These are phyloP conservation scores for Phytophthora agathidicida DNA, from an alignment of 352 stramenopile species.

Conservation along the genomic window DNA sequence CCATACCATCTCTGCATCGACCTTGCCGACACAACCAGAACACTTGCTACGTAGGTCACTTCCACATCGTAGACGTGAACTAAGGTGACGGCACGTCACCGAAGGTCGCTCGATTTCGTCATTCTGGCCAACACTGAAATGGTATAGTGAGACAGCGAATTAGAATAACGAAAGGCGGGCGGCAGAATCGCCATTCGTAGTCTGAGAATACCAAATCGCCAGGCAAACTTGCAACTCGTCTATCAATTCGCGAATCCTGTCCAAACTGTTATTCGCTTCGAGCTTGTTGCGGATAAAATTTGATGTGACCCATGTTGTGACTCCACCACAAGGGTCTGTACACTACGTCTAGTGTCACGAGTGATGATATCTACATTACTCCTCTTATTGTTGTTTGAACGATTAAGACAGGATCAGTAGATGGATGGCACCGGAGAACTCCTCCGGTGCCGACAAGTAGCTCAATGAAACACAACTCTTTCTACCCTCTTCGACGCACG, in stretches of 20 bases:
- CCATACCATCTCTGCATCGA: constrained; percentile 11
- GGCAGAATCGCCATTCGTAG: no score
- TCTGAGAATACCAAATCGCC: neutral
- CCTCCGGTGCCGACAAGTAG: no score
- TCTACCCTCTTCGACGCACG: no score
- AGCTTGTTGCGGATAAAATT: no score
- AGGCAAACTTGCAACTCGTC: neutral
- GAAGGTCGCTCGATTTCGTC: neutral
- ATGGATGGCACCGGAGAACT: no score
- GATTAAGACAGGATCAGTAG: no score
- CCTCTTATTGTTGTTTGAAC: no score
- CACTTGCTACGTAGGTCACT: neutral
- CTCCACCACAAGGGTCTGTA: no score
- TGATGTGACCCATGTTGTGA: no score
- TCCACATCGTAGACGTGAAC: constrained; percentile 6
- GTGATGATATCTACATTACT: no score
- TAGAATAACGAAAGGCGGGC: neutral
- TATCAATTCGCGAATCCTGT: neutral
- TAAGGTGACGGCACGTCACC: constrained; percentile 2
- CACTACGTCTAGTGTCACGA: no score
- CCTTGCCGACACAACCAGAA: neutral
- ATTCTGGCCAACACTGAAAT: constrained; percentile 1
- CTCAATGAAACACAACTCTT: no score
- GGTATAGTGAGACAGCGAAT: neutral
- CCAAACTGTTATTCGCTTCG: neutral